phyloP scores from a whole-genome alignment of 2,329 filamentous ascomycete genomes.

The Apiospora aurea region DNA sequence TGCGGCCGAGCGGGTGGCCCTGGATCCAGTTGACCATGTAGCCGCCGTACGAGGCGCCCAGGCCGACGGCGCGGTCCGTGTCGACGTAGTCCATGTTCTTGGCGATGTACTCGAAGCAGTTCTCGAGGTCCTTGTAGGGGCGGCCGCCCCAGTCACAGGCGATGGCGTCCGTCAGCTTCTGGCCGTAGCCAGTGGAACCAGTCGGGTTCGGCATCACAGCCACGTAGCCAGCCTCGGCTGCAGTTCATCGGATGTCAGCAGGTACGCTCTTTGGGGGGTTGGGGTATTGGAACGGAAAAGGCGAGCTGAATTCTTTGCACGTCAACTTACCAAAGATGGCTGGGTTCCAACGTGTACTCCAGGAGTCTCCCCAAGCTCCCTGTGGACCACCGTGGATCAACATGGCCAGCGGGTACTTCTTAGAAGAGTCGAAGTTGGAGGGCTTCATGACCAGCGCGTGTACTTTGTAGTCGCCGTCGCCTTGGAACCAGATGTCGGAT shows the following conservation, averaged over 20 bases:
- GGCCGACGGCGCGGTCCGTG: constrained; percentile 71
- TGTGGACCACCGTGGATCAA: constrained; percentile 87
- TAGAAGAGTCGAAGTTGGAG: constrained; percentile 69
- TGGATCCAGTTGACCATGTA: constrained; percentile 93
- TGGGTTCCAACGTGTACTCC: constrained; percentile 84
- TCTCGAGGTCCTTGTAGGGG: constrained; percentile 83
- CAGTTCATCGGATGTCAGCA: not conserved
- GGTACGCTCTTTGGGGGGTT: not conserved
- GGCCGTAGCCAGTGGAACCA: constrained; percentile 83
- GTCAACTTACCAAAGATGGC: constrained; percentile 64
- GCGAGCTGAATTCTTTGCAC: not conserved
- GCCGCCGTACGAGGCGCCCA: constrained; percentile 78
- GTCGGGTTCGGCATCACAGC: constrained; percentile 85
- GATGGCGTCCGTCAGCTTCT: constrained; percentile 79
- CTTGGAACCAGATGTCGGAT: constrained; percentile 73
- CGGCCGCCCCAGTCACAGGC: constrained; percentile 82
- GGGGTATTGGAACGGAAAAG: not conserved
- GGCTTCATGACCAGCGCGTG: constrained; percentile 75
- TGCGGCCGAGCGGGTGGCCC: constrained; percentile 80
- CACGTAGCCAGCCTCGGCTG: constrained; percentile 84
- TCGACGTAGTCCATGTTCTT: constrained; percentile 73
- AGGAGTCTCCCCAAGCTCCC: constrained; percentile 76
- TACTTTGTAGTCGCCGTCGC: constrained; percentile 68
- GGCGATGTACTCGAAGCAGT: constrained; percentile 77
- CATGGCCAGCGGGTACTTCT: constrained; percentile 81